Base-by-base conservation (phyloP, 2,329 filamentous ascomycete genomes). In the Botrytis fabae region DNA sequence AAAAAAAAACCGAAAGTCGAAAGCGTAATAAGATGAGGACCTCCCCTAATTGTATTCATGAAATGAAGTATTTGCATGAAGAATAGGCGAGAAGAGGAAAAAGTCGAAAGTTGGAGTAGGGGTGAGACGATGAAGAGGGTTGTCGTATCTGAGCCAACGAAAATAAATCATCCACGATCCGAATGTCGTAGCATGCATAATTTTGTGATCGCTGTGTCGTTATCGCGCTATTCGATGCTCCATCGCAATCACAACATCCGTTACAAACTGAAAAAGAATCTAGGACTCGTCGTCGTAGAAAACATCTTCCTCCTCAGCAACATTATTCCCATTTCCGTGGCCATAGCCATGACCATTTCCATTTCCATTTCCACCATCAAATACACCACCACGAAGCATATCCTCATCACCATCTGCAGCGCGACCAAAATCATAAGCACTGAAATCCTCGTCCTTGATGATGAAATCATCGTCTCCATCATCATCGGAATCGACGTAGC, bases 381-480 rank as follows among this genome's bases (percentile, higher is more conserved):
- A 65, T 25, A 42, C 62, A 25, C 48, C 65, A 4, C 65, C 46
- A 46, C 40, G 54, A 62, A 60, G 57, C 68, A 70, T 44, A 28
- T 69, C 51, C 1, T 69, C 48, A 28, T 72, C 70, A 35, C 28
- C 70, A 16, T 48, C 63, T 2, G 28, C 63, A 3, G 40, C n/a
- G 2, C 54, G 51, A 0, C 40, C 40, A 35, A 40, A 72, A 25
- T 73, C 71, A 46, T 70, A 48, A 8, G n/a, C 42, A 8, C 32
- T 6, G 0, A 28, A 6, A 32, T 54, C 60, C 38, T 73, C 71
- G 20, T 57, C 28, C 66, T 73, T 73, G 10, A 72, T 68, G 5
- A 42, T 59, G 4, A 35, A 14, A 40, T 74, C 74, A n/a, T 75
- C 68, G 4, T 73, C 73, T 12, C 62, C 71, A 20, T 73, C 73